These are phyloP conservation scores for Graphium sp. DNA, from an alignment of 2,329 filamentous ascomycete species.

Conservation along the genomic window DNA sequence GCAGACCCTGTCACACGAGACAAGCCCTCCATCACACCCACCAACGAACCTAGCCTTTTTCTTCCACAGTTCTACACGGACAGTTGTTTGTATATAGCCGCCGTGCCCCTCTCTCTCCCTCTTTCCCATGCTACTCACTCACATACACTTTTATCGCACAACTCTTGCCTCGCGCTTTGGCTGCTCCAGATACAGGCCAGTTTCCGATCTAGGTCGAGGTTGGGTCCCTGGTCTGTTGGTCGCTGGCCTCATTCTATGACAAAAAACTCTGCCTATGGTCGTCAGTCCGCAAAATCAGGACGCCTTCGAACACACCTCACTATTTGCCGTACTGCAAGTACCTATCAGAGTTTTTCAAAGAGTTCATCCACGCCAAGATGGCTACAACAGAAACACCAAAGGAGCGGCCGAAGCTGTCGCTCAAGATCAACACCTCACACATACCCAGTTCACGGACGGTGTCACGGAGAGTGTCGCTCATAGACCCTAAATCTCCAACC, in stretches of 20 bases:
- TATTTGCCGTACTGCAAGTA: neutral
- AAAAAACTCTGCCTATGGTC: neutral
- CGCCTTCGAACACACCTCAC: neutral
- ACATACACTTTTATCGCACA: neutral
- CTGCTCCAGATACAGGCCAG: slow-evolving; percentile 1
- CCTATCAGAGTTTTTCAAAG: neutral
- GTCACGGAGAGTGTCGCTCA: slow-evolving; percentile 24
- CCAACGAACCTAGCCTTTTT: neutral
- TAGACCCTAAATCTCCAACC: slow-evolving; percentile 42
- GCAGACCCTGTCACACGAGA: neutral
- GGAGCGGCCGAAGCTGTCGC: slow-evolving; percentile 38
- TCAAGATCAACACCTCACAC: slow-evolving; percentile 31
- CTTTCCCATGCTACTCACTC: neutral
- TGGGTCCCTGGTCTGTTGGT: neutral
- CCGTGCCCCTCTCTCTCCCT: slow-evolving; percentile 1
- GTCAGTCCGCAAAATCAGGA: neutral
- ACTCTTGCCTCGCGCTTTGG: no score
- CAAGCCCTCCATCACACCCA: neutral
- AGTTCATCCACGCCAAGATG: slow-evolving; percentile 13
- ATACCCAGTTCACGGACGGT: slow-evolving; percentile 15
- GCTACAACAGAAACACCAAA: slow-evolving; percentile 17
- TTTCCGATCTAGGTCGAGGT: neutral
- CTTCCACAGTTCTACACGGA: neutral
- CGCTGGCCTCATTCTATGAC: slow-evolving; percentile 2
- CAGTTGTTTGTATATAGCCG: slow-evolving; percentile 4